Percentiles rank a stretch among this genome's conserved stretches.
These are phyloP conservation scores for Pythium vanterpoolii DNA, from an alignment of 352 stramenopile species.

Conservation along the genomic window DNA sequence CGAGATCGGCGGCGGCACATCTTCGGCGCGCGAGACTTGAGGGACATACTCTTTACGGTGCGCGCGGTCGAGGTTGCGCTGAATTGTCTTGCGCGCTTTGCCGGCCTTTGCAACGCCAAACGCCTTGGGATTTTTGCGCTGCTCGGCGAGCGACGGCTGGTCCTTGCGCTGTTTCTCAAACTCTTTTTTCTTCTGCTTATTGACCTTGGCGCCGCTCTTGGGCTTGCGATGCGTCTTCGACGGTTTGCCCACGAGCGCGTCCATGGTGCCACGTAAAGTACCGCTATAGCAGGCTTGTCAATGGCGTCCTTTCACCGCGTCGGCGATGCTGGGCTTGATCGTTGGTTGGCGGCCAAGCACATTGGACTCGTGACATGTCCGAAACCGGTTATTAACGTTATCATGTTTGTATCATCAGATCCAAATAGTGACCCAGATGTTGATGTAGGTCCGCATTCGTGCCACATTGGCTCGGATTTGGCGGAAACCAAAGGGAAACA, in stretches of 20 bases:
- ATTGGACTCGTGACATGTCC: slow-evolving; percentile 14
- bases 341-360: slow-evolving; percentile 25
- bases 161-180: slow-evolving; percentile 84
- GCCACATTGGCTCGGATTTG: not conserved
- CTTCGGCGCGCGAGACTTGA: slow-evolving; percentile 77
- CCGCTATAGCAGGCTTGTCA: slow-evolving; percentile 13
- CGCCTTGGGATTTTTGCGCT: slow-evolving; percentile 96
- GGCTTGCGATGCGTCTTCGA: slow-evolving; percentile 80
- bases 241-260: slow-evolving; percentile 35
- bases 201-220: slow-evolving; percentile 89
- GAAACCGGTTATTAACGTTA: slow-evolving; percentile 6
- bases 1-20: slow-evolving; percentile 91
- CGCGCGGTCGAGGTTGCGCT: slow-evolving; percentile 97
- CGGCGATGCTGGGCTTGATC: not conserved
- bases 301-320: slow-evolving; percentile 20
- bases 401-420: not conserved
- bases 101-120: slow-evolving; percentile 97
- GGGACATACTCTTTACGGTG: slow-evolving; percentile 98
- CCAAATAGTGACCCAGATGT: slow-evolving; percentile 1
- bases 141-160: slow-evolving; percentile 78
- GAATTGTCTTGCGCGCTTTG: slow-evolving; percentile 93
- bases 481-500: not conserved
- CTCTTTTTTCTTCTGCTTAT: slow-evolving; percentile 94
- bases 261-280: slow-evolving; percentile 28
- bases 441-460: slow-evolving; percentile 3